A percentile compares a stretch with the other conserved stretches of the same genome.
Evolutionary conservation across 2,329 filamentous ascomycete genomes (phyloP).

Genomic region (Neophaeococcomyces aloes): DNA sequence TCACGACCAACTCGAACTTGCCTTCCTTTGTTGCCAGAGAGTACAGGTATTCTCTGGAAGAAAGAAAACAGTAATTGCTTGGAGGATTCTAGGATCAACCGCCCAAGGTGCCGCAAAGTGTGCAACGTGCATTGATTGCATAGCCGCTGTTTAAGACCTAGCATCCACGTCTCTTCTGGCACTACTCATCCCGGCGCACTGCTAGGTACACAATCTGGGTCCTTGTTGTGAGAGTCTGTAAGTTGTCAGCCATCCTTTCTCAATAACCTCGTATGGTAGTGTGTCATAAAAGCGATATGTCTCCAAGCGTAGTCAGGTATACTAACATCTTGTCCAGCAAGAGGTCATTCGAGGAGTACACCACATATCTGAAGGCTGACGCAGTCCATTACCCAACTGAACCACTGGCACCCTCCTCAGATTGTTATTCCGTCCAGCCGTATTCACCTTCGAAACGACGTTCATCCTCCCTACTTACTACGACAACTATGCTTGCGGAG

Average conservation of each 20-base stretch:
- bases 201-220: not conserved
- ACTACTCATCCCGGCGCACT: not conserved
- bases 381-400: constrained; percentile 1
- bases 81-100: not conserved
- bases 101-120: not conserved
- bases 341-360: constrained; percentile 18
- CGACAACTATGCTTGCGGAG: constrained; percentile 20
- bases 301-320: constrained; percentile 10
- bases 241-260: not conserved
- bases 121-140: constrained; percentile 1
- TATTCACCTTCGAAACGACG: constrained; percentile 15
- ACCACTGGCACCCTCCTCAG: not conserved
- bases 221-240: not conserved
- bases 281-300: constrained; percentile 7
- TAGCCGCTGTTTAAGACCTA: constrained; percentile 3
- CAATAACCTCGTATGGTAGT: not conserved
- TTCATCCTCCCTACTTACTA: constrained; percentile 10
- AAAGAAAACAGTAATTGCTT: constrained; percentile 3
- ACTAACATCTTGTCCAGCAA: constrained; percentile 20
- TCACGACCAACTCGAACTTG: constrained; percentile 3
- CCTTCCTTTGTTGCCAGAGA: constrained; percentile 4
- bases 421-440: not conserved
- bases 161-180: not conserved
- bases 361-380: not conserved
- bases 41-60: constrained; percentile 2